Evolutionary conservation across 2,329 filamentous ascomycete species (phyloP), one percentile per base, ranked within the genome.

Genomic region (Ceratocystiopsis brevicomis): DNA sequence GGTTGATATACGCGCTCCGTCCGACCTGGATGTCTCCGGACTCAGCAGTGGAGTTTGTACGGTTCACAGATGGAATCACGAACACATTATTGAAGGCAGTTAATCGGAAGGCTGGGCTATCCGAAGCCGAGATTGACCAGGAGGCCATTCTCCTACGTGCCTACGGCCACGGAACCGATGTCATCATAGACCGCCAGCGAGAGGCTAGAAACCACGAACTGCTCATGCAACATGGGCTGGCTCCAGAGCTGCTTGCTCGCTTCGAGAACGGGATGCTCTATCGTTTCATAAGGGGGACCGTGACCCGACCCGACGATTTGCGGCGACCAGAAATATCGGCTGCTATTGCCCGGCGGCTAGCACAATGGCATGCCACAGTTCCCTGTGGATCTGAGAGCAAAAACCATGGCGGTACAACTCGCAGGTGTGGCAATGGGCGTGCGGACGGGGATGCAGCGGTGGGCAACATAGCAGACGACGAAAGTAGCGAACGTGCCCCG

Each of bases 221-320:
- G 45, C 77, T 96, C 49, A 85, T 87, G 63, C 75, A 74, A 52
- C 69, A 86, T 54, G 76, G 78, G 53, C 77, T 98, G 43, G 90
- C 90, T 17, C 90, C 90, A 35, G 69, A 81, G 48, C 70, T 98
- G 42, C 72, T 96, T 46, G 90, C 87, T 44, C 81, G 87, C 51
- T 98, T 98, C 67, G 71, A 86, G 54, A 98, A 98, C 58, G 90
- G 90, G 52, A 83, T 98, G 64, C 72, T 98, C 55, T 98, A 98
- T 66, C 77, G 81, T 52, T 98, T 81, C 63, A 81, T 96, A 51
- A 74, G 75, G 48, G 90, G 90, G 42, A 74, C 71, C 49, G 81
- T 83, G 43, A 87, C 86, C 53, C 73, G 77, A 42, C 81, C 88
- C 39, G 71, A 78, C 53, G 87, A 96, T 58, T 67, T 98, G 49